Percentiles rank a stretch among this genome's conserved stretches.
Evolutionary conservation across 2,329 filamentous ascomycete species (phyloP).

Genomic region (Ascochyta clinopodiicola): DNA sequence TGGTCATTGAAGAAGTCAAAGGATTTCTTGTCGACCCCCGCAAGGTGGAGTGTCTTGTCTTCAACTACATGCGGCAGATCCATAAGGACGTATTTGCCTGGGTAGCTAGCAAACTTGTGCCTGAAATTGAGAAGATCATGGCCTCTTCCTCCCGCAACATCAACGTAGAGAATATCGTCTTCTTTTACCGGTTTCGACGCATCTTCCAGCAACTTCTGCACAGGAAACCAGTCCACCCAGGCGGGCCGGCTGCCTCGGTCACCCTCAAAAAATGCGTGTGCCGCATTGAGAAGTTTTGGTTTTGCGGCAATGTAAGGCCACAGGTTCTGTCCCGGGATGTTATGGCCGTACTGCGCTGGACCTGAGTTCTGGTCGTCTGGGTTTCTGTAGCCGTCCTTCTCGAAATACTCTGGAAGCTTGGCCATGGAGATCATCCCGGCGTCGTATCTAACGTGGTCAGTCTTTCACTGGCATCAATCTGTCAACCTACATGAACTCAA

Average conservation of each 20-base stretch:
- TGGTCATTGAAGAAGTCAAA: constrained; percentile 35
- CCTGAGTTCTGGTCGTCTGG: constrained; percentile 29
- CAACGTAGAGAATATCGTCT: constrained; percentile 15
- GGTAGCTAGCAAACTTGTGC: not conserved
- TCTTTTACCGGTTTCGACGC: not conserved
- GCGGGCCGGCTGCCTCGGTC: constrained; percentile 2
- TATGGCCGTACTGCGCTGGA: constrained; percentile 25
- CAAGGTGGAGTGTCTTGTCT: constrained; percentile 3
- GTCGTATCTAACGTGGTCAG: not conserved
- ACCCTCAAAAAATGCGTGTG: constrained; percentile 13
- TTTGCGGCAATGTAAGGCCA: not conserved
- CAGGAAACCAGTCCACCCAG: constrained; percentile 13
- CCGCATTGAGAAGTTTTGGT: constrained; percentile 3
- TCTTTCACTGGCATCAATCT: not conserved
- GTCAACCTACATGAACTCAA: constrained; percentile 3
- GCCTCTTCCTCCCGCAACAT: constrained; percentile 21
- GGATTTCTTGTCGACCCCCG: not conserved
- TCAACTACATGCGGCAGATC: constrained; percentile 1
- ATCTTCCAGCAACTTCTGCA: constrained; percentile 8
- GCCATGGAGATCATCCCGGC: constrained; percentile 5
- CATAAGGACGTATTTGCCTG: constrained; percentile 2
- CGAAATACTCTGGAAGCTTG: constrained; percentile 29
- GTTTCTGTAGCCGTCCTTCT: constrained; percentile 27
- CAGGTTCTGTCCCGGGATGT: not conserved
- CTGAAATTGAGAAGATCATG: constrained; percentile 16